A percentile compares a stretch with the other conserved stretches of the same genome.
Conservation (phyloP, 345 rosid species). For the Odontarrhena argentea region DNA sequence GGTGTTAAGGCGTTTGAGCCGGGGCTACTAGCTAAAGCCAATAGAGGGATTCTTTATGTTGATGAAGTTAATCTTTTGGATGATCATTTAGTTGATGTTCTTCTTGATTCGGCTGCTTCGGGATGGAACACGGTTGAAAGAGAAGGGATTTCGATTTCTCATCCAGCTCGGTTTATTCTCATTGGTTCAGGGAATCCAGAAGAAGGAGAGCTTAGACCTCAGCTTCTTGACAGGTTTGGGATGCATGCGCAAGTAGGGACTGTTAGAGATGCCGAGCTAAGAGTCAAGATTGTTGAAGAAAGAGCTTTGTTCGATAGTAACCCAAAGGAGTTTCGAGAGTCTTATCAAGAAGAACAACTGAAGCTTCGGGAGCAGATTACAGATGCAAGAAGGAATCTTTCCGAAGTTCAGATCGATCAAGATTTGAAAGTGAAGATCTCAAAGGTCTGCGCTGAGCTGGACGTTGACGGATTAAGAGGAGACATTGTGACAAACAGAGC, state of each 20-base stretch:
- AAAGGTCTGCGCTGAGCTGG: constrained; percentile 86
- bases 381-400: constrained; percentile 62
- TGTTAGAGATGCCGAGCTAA: constrained; percentile 84
- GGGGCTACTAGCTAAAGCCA: constrained; percentile 90
- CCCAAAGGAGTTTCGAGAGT: constrained; percentile 79
- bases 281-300: constrained; percentile 95
- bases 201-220: constrained; percentile 92
- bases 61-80: constrained; percentile 94
- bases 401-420: constrained; percentile 71
- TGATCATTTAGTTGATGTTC: constrained; percentile 90
- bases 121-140: constrained; percentile 98
- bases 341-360: constrained; percentile 74
- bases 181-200: constrained; percentile 97
- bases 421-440: constrained; percentile 89
- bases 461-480: constrained; percentile 91
- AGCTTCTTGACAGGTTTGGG: constrained; percentile 89
- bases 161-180: constrained; percentile 88
- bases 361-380: constrained; percentile 76
- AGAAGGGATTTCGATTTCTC: constrained; percentile 93
- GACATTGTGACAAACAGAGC: constrained; percentile 92
- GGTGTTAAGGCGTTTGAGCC: constrained; percentile 96
- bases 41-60: constrained; percentile 86
- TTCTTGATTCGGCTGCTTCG: constrained; percentile 91
- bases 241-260: constrained; percentile 97
- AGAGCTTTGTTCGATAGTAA: constrained; percentile 77